Conservation (phyloP, 345 rosid species). For the Salix viminalis region DNA sequence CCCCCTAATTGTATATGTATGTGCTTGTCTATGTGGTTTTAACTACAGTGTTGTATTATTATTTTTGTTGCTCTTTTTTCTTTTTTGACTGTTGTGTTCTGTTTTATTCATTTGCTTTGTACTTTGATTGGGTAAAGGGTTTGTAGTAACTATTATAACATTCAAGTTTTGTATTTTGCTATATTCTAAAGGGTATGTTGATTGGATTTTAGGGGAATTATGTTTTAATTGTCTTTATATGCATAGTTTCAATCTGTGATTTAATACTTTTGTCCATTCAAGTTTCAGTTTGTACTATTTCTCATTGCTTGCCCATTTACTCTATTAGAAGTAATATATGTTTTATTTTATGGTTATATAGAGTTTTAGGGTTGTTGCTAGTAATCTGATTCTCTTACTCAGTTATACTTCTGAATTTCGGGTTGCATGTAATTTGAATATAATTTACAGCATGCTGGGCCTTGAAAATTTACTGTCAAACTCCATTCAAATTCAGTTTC, state of each 20-base stretch:
- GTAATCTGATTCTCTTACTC: conserved; percentile 11
- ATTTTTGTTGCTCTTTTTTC: neutral
- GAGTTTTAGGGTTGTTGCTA: neutral
- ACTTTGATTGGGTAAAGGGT: no score
- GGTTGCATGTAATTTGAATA: conserved; percentile 5
- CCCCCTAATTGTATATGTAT: neutral
- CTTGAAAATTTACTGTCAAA: neutral
- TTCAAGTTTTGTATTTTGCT: no score
- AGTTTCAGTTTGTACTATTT: neutral
- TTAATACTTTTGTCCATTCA: neutral
- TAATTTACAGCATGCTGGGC: neutral
- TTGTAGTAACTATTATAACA: no score
- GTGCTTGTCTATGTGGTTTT: neutral
- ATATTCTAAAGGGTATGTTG: neutral
- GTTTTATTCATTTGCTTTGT: neutral
- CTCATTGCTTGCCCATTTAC: neutral
- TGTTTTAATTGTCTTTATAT: neutral
- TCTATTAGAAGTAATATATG: neutral
- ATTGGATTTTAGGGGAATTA: neutral
- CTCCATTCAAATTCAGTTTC: neutral
- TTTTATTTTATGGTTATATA: neutral
- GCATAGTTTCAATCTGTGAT: neutral
- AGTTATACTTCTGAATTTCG: neutral
- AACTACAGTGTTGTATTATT: neutral
- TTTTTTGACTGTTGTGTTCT: neutral